Conservation (phyloP, 306 rosid species). For the Trifolium fragiferum region DNA sequence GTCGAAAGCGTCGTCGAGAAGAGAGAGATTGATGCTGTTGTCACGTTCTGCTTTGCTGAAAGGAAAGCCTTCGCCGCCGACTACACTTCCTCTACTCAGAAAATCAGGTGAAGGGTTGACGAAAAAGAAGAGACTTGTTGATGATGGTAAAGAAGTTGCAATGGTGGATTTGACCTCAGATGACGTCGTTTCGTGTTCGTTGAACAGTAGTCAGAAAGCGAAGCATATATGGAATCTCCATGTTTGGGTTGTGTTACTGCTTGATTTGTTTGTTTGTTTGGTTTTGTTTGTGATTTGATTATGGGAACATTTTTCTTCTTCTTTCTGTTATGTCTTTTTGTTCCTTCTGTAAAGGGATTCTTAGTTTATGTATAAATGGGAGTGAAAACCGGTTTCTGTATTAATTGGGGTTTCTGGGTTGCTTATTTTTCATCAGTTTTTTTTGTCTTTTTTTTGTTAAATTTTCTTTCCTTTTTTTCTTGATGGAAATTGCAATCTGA, state of each 20-base stretch:
- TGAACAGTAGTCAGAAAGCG: conserved; percentile 67
- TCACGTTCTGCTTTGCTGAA: too few species aligned
- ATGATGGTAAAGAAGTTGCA: conserved; percentile 46
- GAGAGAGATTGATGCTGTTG: too few species aligned
- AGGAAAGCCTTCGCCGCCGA: background rate
- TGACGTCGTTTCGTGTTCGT: conserved; percentile 26
- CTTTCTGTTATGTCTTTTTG: conserved; percentile 32
- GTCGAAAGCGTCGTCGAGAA: too few species aligned
- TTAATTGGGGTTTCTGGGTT: conserved; percentile 38
- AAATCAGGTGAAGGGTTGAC: conserved; percentile 50
- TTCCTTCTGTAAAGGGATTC: conserved; percentile 42
- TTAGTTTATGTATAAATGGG: conserved; percentile 39
- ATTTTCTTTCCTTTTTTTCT: conserved; percentile 29
- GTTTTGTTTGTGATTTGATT: conserved; percentile 83
- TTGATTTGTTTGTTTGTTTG: conserved; percentile 78
- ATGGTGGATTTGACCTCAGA: conserved; percentile 24
- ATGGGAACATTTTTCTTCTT: conserved; percentile 62
- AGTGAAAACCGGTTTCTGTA: conserved; percentile 19
- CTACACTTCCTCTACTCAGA: conserved; percentile 49
- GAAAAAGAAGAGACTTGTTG: conserved; percentile 76
- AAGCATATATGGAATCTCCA: conserved; percentile 90
- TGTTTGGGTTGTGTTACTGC: conserved; percentile 80
- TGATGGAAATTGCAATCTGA: conserved; percentile 46
- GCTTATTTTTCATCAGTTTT: conserved; percentile 15
- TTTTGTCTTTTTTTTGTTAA: background rate